These are phyloP conservation scores for Iris macrosiphon DNA, from an alignment of 106 monocot genomes.

Conservation along the genomic window DNA sequence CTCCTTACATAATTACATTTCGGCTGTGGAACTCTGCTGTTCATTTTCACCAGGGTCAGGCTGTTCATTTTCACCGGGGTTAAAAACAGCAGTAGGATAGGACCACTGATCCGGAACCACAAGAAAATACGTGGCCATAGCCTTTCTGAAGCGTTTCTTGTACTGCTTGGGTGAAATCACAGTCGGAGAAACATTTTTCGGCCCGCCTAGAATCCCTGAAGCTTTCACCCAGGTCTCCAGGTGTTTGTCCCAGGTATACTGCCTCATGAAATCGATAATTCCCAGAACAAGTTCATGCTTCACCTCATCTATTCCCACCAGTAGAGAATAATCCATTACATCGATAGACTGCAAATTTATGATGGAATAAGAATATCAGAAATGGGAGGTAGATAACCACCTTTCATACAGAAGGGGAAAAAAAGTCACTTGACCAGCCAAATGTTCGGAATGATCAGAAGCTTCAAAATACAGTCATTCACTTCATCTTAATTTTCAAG, in stretches of 20 bases:
- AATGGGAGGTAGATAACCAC: too few relatives aligned
- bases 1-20: constrained; percentile 10
- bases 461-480: too few relatives aligned
- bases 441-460: too few relatives aligned
- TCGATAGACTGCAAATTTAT: constrained; percentile 63
- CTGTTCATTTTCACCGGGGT: constrained; percentile 18
- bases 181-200: constrained; percentile 65
- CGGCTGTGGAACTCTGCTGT: background rate
- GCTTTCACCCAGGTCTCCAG: constrained; percentile 77
- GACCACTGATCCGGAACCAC: constrained; percentile 74
- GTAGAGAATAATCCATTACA: constrained; percentile 80
- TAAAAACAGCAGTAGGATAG: constrained; percentile 6
- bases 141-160: constrained; percentile 68
- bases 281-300: constrained; percentile 54
- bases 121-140: constrained; percentile 68
- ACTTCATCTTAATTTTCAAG: too few relatives aligned
- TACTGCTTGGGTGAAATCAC: constrained; percentile 79
- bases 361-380: too few relatives aligned
- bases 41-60: constrained; percentile 15
- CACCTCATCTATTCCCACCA: constrained; percentile 63
- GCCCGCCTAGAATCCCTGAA: constrained; percentile 65
- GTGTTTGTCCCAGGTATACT: constrained; percentile 79
- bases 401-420: too few relatives aligned
- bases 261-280: constrained; percentile 77
- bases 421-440: too few relatives aligned